Evolutionary conservation across 345 rosid genomes (phyloP).

Genomic region (Lumnitzera littorea): DNA sequence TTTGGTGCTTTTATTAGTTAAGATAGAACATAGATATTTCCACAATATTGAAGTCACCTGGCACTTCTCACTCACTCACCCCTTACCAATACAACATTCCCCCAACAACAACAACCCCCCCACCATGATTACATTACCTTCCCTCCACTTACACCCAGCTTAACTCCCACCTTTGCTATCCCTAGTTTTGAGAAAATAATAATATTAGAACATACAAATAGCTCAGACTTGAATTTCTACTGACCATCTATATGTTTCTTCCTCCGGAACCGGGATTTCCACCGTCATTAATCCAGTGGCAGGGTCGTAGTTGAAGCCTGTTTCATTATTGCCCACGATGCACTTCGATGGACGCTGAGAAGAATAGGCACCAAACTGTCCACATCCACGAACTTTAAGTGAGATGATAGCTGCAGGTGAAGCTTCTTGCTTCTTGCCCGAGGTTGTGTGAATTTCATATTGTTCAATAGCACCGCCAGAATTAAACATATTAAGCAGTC

Average conservation of each 20-base stretch:
- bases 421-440: conserved; percentile 26
- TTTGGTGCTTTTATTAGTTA: too few species aligned
- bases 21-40: too few species aligned
- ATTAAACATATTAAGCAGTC: conserved; percentile 88
- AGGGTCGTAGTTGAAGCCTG: conserved; percentile 41
- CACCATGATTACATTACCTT: too few species aligned
- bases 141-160: too few species aligned
- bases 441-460: conserved; percentile 31
- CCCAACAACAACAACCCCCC: too few species aligned
- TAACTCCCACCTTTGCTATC: too few species aligned
- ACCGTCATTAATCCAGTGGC: conserved; percentile 54
- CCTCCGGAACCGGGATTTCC: conserved; percentile 45
- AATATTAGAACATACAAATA: too few species aligned
- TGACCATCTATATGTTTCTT: conserved; percentile 85
- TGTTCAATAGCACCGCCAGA: conserved; percentile 66
- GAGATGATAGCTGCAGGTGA: too few species aligned
- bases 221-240: conserved; percentile 56
- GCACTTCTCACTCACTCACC: too few species aligned
- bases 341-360: conserved; percentile 69
- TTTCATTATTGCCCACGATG: conserved; percentile 38
- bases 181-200: too few species aligned
- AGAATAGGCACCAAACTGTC: conserved; percentile 63
- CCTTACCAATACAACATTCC: too few species aligned
- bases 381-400: conserved; percentile 18
- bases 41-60: too few species aligned